Conservation (phyloP, 2,329 filamentous ascomycete species). For the Ophiosphaerella herpotricha region DNA sequence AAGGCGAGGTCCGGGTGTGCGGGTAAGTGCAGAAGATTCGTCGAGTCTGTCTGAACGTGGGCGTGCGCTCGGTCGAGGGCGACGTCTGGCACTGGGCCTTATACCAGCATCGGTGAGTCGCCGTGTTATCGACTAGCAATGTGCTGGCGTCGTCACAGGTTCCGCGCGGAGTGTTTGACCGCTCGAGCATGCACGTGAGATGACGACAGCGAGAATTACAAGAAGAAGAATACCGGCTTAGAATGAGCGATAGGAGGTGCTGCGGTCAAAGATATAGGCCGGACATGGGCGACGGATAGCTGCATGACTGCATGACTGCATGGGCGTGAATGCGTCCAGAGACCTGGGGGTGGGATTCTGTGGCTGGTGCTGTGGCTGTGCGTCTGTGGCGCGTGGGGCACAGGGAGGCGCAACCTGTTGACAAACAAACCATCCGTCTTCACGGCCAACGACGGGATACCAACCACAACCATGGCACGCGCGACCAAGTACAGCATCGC, state of each 20-base stretch:
- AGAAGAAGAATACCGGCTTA: not conserved
- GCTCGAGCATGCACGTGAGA: not conserved
- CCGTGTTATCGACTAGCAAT: constrained; percentile 1
- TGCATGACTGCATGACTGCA: too few species aligned
- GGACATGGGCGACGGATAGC: not conserved
- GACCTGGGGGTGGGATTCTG: not conserved
- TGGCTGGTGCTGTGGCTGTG: not conserved
- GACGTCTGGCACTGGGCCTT: not conserved
- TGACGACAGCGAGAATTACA: not conserved
- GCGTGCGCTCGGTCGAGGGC: not conserved
- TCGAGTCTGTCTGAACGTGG: not conserved
- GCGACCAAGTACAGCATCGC: constrained; percentile 52
- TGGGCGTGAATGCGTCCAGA: not conserved
- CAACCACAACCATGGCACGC: constrained; percentile 56
- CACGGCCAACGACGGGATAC: constrained; percentile 14
- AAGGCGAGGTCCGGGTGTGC: not conserved
- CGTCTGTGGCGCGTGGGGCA: not conserved
- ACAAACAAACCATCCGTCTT: constrained; percentile 23
- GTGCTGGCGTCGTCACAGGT: constrained; percentile 14
- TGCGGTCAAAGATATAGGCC: not conserved
- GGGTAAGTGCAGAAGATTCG: not conserved
- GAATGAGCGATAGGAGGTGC: not conserved
- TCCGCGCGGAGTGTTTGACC: constrained; percentile 25
- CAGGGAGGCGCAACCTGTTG: constrained; percentile 10
- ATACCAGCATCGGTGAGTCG: not conserved